Evolutionary conservation across 2,329 filamentous ascomycete genomes (phyloP).

Genomic region (Allantophomopsis lycopodina): DNA sequence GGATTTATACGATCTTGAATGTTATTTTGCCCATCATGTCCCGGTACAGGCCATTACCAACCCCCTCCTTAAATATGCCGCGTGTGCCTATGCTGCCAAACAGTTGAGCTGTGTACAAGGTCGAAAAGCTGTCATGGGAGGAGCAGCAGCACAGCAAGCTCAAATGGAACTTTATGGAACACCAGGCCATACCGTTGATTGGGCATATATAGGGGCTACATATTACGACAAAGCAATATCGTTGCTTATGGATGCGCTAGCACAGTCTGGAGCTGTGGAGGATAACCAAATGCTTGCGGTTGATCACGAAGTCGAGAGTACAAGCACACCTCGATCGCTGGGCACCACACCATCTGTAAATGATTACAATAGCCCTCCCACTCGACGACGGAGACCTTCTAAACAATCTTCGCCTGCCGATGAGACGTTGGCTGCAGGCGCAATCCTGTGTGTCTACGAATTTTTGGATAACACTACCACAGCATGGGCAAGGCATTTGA

Average conservation of each 20-base stretch:
- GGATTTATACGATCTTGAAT: constrained; percentile 38
- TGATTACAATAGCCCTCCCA: constrained; percentile 1
- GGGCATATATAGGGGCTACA: constrained; percentile 44
- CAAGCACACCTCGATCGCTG: background rate
- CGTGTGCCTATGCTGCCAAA: constrained; percentile 48
- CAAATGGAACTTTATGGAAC: constrained; percentile 31
- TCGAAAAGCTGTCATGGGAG: constrained; percentile 32
- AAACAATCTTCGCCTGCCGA: constrained; percentile 30
- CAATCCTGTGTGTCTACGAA: constrained; percentile 54
- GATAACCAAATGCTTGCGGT: constrained; percentile 17
- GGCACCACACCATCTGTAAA: background rate
- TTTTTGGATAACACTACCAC: constrained; percentile 50
- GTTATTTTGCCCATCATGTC: constrained; percentile 45
- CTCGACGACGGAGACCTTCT: constrained; percentile 12
- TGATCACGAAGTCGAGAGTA: constrained; percentile 5
- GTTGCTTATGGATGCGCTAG: constrained; percentile 24
- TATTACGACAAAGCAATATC: constrained; percentile 46
- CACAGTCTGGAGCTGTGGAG: constrained; percentile 11
- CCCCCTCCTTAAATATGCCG: constrained; percentile 32
- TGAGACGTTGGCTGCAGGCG: constrained; percentile 49
- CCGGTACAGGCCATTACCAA: constrained; percentile 39
- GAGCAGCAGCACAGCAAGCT: constrained; percentile 29
- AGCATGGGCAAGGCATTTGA: constrained; percentile 51
- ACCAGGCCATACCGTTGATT: constrained; percentile 33
- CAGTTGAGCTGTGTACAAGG: constrained; percentile 40